Conservation (phyloP, 257 asterid species). For the Primulina huaijiensis region DNA sequence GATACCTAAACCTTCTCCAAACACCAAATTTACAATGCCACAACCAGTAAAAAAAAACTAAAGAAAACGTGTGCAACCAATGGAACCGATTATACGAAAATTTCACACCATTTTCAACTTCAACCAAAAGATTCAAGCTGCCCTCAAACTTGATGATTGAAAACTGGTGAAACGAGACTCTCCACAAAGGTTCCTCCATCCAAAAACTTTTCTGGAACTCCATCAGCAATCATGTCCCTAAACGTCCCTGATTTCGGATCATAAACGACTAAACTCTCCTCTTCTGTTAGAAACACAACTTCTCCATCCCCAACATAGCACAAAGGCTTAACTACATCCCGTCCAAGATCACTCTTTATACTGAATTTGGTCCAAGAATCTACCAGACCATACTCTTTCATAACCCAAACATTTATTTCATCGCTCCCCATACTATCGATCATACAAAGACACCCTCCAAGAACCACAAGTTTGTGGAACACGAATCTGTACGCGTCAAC, state of each 20-base stretch:
- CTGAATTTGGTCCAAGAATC: constrained; percentile 39
- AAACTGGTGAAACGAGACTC: constrained; percentile 36
- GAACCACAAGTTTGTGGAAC: constrained; percentile 30
- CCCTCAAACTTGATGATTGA: not conserved
- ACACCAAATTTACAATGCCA: too few relatives aligned
- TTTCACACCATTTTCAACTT: not conserved
- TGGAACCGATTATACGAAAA: too few relatives aligned
- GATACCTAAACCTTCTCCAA: too few relatives aligned
- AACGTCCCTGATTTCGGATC: constrained; percentile 15
- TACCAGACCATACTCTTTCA: constrained; percentile 38
- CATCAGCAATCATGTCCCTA: constrained; percentile 31
- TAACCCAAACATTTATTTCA: constrained; percentile 36
- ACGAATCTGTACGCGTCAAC: constrained; percentile 25
- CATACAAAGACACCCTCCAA: constrained; percentile 50
- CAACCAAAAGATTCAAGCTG: not conserved
- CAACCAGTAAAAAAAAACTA: too few relatives aligned
- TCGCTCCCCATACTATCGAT: constrained; percentile 5
- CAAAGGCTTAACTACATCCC: constrained; percentile 21
- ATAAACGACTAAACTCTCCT: constrained; percentile 18
- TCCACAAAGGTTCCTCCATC: constrained; percentile 29
- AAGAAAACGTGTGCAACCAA: too few relatives aligned
- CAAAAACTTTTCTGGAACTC: constrained; percentile 16
- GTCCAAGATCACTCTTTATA: constrained; percentile 3
- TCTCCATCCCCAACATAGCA: constrained; percentile 32
- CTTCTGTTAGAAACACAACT: constrained; percentile 27